Conservation (phyloP, 2,329 filamentous ascomycete species). For the Chaetothyriales sp. region DNA sequence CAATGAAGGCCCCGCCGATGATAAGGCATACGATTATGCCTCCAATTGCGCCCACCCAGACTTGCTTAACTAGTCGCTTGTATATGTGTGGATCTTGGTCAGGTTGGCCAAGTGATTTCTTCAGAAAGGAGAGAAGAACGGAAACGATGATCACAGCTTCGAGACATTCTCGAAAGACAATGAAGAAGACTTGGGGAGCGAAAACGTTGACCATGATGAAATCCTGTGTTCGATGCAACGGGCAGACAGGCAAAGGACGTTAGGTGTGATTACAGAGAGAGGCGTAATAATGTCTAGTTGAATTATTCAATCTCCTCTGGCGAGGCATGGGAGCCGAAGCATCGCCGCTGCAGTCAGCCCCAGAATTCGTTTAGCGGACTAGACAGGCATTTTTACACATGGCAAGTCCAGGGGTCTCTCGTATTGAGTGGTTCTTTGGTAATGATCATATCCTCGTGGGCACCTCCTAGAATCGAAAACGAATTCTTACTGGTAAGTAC, state of each 20-base stretch:
- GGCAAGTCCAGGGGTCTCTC: too few species aligned
- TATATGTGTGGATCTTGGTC: slow-evolving; percentile 48
- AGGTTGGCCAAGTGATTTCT: slow-evolving; percentile 56
- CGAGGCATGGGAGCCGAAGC: neutral
- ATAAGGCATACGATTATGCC: slow-evolving; percentile 52
- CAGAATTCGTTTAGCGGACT: too few species aligned
- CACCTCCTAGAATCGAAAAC: neutral
- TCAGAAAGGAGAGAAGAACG: slow-evolving; percentile 71
- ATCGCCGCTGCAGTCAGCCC: neutral
- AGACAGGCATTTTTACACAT: too few species aligned
- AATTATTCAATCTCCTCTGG: neutral
- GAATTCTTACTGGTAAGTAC: neutral
- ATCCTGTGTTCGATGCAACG: neutral
- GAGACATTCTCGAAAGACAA: slow-evolving; percentile 72
- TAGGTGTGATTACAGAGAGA: neutral
- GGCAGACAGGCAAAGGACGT: neutral
- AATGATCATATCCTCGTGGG: neutral
- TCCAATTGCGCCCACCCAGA: slow-evolving; percentile 54
- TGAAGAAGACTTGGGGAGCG: slow-evolving; percentile 74
- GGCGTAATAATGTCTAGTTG: neutral
- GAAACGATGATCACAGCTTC: slow-evolving; percentile 78
- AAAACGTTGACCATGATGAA: slow-evolving; percentile 56
- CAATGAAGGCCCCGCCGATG: slow-evolving; percentile 55
- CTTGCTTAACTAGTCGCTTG: slow-evolving; percentile 54
- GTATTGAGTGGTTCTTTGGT: neutral